phyloP scores from a whole-genome alignment of 176 grass and related monocot species.

The bread wheat (Triticum aestivum) region IWGSC_CS_RefSeq_v2.1 NC_057812.1:488464230-488464729 shows the following conservation, averaged over 20 bases:
- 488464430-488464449: constrained; percentile 9
- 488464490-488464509: constrained; percentile 19
- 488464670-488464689: not conserved
- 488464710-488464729: not conserved
- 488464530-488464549: not conserved
- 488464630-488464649: not conserved
- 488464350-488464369: not conserved
- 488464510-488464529: not conserved
- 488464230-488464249: not conserved
- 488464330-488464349: not conserved
- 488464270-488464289: not conserved
- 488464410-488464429: constrained; percentile 22
- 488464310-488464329: constrained; percentile 32
- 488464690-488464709: not conserved
- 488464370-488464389: not conserved
- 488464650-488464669: not conserved
- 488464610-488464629: not conserved
- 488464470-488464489: constrained; percentile 21
- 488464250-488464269: not conserved
- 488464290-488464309: constrained; percentile 42
- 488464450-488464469: not conserved
- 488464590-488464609: constrained; percentile 4
- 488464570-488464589: constrained; percentile 40
- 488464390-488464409: constrained; percentile 28
- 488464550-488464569: not conserved